A percentile compares a stretch with the other conserved stretches of the same genome.
These are phyloP conservation scores for Gossypium anomalum DNA, from an alignment of 345 rosid genomes.

Conservation along the genomic window DNA sequence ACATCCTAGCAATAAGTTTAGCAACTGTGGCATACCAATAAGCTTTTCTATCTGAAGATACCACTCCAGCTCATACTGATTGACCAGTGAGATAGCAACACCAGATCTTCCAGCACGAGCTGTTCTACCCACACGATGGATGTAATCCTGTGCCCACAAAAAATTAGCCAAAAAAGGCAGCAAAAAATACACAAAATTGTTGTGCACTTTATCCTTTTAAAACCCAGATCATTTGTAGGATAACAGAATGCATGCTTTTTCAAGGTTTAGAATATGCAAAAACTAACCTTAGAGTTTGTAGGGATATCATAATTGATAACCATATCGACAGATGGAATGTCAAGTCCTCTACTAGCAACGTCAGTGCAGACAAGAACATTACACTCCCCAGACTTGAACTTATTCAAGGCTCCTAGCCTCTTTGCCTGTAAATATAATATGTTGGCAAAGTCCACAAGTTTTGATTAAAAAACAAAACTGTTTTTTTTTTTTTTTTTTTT, in stretches of 20 bases:
- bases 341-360: constrained; percentile 98
- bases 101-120: constrained; percentile 98
- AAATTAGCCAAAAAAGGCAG: not conserved
- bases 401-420: constrained; percentile 90
- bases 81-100: constrained; percentile 81
- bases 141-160: constrained; percentile 42
- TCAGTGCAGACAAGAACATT: constrained; percentile 90
- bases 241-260: not conserved
- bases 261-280: not conserved
- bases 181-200: not conserved
- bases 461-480: no score
- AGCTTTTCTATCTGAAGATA: constrained; percentile 83
- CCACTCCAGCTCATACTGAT: constrained; percentile 93
- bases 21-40: constrained; percentile 46
- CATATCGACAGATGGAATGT: constrained; percentile 92
- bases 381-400: constrained; percentile 93
- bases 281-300: constrained; percentile 61
- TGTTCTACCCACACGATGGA: constrained; percentile 63
- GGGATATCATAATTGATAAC: constrained; percentile 96
- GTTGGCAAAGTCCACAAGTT: not conserved
- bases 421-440: constrained; percentile 50
- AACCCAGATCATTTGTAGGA: not conserved
- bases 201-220: not conserved
- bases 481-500: not conserved
- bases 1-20: not conserved